Evolutionary conservation across 352 stramenopile genomes (phyloP).

Genomic region (Phytophthora cactorum): DNA sequence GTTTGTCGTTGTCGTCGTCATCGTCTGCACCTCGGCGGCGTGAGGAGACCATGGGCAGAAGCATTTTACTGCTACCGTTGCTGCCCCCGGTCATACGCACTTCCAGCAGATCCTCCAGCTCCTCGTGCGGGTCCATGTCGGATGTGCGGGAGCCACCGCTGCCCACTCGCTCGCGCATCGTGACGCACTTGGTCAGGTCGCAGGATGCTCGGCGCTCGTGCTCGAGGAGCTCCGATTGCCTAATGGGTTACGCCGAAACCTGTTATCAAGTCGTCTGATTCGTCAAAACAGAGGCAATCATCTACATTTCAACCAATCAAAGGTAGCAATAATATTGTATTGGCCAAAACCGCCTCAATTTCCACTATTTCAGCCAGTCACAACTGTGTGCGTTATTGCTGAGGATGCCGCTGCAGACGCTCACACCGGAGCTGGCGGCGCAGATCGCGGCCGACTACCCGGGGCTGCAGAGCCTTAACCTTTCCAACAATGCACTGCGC

Average conservation of each 20-base stretch:
- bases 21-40: conserved; percentile 3
- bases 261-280: conserved; percentile 3
- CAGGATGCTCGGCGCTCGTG: no score
- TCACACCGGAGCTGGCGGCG: conserved; percentile 67
- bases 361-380: conserved; percentile 4
- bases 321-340: background rate
- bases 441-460: conserved; percentile 71
- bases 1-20: conserved; percentile 43
- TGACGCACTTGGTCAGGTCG: background rate
- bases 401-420: conserved; percentile 49
- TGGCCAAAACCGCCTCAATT: no score
- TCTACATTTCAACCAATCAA: background rate
- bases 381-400: background rate
- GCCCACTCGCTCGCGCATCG: conserved; percentile 37
- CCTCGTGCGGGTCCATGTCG: conserved; percentile 19
- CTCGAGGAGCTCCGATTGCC: background rate
- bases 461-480: conserved; percentile 65
- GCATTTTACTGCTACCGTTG: conserved; percentile 29
- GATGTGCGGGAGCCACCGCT: conserved; percentile 30
- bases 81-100: conserved; percentile 15
- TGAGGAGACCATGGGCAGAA: conserved; percentile 31
- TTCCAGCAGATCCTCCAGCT: conserved; percentile 24
- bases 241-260: background rate
- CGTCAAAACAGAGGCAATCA: background rate
- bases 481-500: conserved; percentile 61